Evolutionary conservation across 2,329 filamentous ascomycete species (phyloP).

Genomic region (Fusarium gaditjirri): DNA sequence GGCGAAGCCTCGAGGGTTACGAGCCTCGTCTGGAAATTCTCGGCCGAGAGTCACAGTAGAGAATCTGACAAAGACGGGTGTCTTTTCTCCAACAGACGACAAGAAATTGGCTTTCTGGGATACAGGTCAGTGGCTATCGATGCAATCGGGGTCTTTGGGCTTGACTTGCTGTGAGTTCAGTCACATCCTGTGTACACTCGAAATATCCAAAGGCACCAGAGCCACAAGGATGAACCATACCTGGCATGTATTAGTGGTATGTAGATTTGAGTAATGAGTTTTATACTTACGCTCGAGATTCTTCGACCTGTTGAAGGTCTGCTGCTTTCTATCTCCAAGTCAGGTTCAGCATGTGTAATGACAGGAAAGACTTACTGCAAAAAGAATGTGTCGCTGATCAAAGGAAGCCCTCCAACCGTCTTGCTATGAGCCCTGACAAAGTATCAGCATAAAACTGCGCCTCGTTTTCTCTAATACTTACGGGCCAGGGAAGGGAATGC

Average conservation of each 20-base stretch:
- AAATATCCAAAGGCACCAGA: slow-evolving; percentile 11
- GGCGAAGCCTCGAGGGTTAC: slow-evolving; percentile 5
- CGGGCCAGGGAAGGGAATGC: slow-evolving; percentile 1
- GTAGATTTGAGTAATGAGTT: rapidly evolving
- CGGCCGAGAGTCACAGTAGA: slow-evolving; percentile 4
- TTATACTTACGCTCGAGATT: neutral
- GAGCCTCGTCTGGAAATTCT: slow-evolving; percentile 1
- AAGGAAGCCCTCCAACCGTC: neutral
- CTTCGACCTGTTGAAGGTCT: slow-evolving; percentile 14
- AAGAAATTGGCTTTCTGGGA: slow-evolving; percentile 3
- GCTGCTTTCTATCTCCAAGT: neutral
- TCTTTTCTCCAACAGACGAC: neutral
- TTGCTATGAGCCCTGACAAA: neutral
- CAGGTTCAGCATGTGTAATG: neutral
- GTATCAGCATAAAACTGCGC: rapidly evolving
- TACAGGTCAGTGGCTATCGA: neutral
- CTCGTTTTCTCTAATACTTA: neutral
- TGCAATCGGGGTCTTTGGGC: rapidly evolving
- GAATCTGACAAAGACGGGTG: slow-evolving; percentile 2
- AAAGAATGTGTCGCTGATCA: slow-evolving; percentile 4
- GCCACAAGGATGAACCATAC: slow-evolving; percentile 5
- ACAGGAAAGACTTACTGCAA: neutral
- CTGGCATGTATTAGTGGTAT: neutral
- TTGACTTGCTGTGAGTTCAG: neutral
- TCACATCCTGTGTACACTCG: neutral